Base-by-base conservation (phyloP, 2,329 filamentous ascomycete species). In the Ceratocystis ficicola region DNA sequence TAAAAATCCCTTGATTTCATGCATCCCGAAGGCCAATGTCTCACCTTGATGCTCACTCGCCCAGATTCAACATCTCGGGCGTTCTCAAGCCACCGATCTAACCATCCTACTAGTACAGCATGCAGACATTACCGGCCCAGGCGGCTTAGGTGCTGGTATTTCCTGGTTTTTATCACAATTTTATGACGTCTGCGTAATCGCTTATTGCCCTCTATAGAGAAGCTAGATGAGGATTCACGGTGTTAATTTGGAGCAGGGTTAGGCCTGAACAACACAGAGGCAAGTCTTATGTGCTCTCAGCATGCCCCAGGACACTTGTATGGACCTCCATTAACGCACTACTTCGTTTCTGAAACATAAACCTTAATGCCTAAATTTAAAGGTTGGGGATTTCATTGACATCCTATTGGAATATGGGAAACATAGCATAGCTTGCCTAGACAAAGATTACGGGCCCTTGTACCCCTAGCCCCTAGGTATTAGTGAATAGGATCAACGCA, bases 201-300 rank as follows among this genome's bases (percentile, higher is more conserved):
- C 55, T 20, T 32, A 8, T 20, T 36, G n/a, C n/a, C n/a, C 28
- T 59, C 28, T 6, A 59, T n/a, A 59, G 20, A 59, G 55, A 28
- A 28, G 55, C 10, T 32, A 59, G 28, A 59, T 36, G 55, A 59
- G 28, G 55, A 59, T 59, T 30, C 15, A n/a, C 55, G 28, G 55
- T 8, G 30, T 8, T 8, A 5, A 4, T 17, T 17, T n/a, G 3
- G 28, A 4, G 25, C 30, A 59, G 55, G 55, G 55, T 59, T n/a
- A 59, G 28, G 17, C 17, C 32, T 20, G 7, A 6, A 15, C 28
- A n/a, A 12, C 25, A 17, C 36, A 41, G 12, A 10, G 12, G 10
- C 36, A 41, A 41, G 36, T 41, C 10, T 41, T 15, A 41, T 12
- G 5, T 12, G 12, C 36, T 15, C 36, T 12, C 10, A 41, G 36